Conservation (phyloP, 148 eudicot species). For the Nepenthes gracilis region DNA sequence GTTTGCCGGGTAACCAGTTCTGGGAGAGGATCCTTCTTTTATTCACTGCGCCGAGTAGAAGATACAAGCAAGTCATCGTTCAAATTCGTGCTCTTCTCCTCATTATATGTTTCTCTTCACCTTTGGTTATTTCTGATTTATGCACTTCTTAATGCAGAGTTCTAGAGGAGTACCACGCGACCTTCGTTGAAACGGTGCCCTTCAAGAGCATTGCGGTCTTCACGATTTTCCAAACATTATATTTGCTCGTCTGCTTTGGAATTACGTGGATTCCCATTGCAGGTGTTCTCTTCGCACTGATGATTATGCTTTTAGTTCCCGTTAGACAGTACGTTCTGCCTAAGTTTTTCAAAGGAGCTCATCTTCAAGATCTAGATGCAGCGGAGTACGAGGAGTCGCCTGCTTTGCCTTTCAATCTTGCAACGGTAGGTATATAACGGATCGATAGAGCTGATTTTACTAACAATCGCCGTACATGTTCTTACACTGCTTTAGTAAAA, state of each 20-base stretch:
- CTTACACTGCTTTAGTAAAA: background rate
- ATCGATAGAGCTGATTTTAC: background rate
- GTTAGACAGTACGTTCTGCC: constrained; percentile 80
- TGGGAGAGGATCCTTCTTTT: constrained; percentile 85
- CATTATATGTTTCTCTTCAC: background rate
- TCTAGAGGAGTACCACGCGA: constrained; percentile 80
- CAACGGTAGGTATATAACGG: constrained; percentile 27
- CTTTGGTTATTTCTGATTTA: background rate
- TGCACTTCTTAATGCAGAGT: constrained; percentile 35
- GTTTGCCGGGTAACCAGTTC: constrained; percentile 89
- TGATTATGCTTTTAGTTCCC: constrained; percentile 87
- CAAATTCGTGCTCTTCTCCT: background rate
- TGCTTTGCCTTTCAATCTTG: constrained; percentile 55
- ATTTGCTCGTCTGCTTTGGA: constrained; percentile 71
- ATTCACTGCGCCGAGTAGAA: constrained; percentile 81
- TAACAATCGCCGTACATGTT: background rate
- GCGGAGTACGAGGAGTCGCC: constrained; percentile 88
- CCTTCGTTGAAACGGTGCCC: constrained; percentile 88
- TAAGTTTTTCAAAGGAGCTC: constrained; percentile 76
- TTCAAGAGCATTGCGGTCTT: constrained; percentile 71
- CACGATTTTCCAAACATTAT: constrained; percentile 63
- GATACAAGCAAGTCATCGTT: constrained; percentile 48
- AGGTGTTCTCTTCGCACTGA: constrained; percentile 72
- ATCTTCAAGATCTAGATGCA: constrained; percentile 84
- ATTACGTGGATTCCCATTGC: constrained; percentile 92